Base-by-base conservation (phyloP, 176 grass and related monocot species). In the Carex parvula region DNA sequence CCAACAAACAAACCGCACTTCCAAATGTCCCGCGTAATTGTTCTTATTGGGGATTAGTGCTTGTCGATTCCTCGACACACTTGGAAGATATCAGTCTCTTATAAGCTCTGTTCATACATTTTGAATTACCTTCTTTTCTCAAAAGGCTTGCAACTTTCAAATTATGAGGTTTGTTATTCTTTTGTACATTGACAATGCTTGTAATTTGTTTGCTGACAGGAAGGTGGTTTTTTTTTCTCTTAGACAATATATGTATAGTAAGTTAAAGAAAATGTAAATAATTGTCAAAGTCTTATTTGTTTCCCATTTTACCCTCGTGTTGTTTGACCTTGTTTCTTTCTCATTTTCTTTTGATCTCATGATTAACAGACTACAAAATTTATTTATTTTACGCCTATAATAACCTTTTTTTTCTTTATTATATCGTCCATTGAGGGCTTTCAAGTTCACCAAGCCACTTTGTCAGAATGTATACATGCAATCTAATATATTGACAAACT, bases 31-130 rank as follows among this genome's bases (percentile, higher is more conserved):
- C 81, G 2, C 35, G n/a, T 7, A 83, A 83, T 68, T 69, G 81
- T 69, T 83, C 61, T 3, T 83, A 83, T 35, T 83, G 60, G 81
- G 81, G 62, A 83, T 69, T 83, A 54, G 17, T 83, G 62, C 21
- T 68, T 0, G 8, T 32, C 3, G 61, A 69, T 68, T 54, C 81
- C 42, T 66, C 37, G 37, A 39, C 37, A 39, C 0, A 9, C 39
- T 53, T 69, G 14, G 60, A 68, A 52, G 81, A 66, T 11, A 32
- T 66, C 73, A 56, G 14, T 57, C 73, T 78, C 24, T 7, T 32
- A 29, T 78, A 78, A 57, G n/a, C 26, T 52, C 15, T 78, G 26
- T 32, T 32, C 50, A 9, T 77, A 30, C 12, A 77, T 77, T 17
- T 0, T 39, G 4, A 56, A 29, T 5, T 15, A 54, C 6, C 16